Evolutionary conservation across 2,329 filamentous ascomycete species (phyloP).

Genomic region (Clonostachys solani): DNA sequence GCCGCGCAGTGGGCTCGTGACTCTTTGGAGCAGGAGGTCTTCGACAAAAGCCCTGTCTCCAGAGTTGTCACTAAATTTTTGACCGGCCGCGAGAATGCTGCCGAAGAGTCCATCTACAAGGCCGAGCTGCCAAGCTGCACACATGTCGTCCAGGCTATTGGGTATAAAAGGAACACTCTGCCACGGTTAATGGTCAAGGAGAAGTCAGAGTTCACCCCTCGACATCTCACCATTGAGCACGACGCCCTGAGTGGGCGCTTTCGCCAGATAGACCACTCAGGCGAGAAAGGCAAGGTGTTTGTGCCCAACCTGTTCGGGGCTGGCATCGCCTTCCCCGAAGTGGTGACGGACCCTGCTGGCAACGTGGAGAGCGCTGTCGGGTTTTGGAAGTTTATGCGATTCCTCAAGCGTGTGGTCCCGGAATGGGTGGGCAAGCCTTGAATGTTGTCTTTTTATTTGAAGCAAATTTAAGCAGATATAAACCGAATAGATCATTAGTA

Average conservation of each 20-base stretch:
- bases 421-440: conserved; percentile 29
- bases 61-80: conserved; percentile 41
- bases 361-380: conserved; percentile 60
- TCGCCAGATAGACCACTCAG: conserved; percentile 2
- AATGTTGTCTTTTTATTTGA: background rate
- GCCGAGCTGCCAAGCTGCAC: conserved; percentile 43
- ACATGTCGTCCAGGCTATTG: conserved; percentile 55
- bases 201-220: conserved; percentile 13
- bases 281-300: background rate
- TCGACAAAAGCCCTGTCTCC: conserved; percentile 38
- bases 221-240: conserved; percentile 39
- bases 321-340: conserved; percentile 60
- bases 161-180: conserved; percentile 45
- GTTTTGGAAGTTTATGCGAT: conserved; percentile 64
- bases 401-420: conserved; percentile 48
- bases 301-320: conserved; percentile 52
- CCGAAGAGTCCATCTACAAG: conserved; percentile 28
- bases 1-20: conserved; percentile 55
- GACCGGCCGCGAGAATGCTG: conserved; percentile 30
- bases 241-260: conserved; percentile 13
- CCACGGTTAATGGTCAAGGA: conserved; percentile 34
- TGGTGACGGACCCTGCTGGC: conserved; percentile 54
- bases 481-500: too few species aligned
- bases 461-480: too few species aligned
- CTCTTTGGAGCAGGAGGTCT: conserved; percentile 48